Evolutionary conservation across 2,329 filamentous ascomycete species (phyloP).

Genomic region (Graphilbum ipis-grandicollis): DNA sequence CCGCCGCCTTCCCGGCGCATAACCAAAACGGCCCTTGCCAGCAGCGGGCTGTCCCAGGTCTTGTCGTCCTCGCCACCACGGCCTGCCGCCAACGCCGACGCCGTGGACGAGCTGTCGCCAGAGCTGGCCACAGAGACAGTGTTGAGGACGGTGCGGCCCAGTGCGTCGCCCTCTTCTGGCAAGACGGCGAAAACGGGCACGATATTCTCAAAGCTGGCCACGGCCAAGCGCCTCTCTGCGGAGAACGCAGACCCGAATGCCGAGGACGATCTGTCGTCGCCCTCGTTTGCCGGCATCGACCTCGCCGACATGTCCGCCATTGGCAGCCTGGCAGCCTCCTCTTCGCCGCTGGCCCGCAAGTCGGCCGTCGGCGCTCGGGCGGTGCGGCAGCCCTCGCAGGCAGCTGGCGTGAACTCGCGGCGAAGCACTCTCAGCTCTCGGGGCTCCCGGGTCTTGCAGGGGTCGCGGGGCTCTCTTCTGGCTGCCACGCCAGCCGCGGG

Average conservation of each 20-base stretch:
- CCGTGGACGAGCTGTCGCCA: slow-evolving; percentile 18
- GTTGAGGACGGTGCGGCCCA: no score
- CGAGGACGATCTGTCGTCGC: slow-evolving; percentile 15
- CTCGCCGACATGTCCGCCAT: background rate
- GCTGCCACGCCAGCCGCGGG: background rate
- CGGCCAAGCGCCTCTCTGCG: background rate
- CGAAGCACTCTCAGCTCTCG: background rate
- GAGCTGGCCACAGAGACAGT: slow-evolving; percentile 7
- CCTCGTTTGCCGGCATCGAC: slow-evolving; percentile 1
- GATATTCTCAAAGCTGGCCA: slow-evolving; percentile 1
- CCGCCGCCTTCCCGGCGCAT: background rate
- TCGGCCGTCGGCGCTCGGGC: slow-evolving; percentile 1
- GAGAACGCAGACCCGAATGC: slow-evolving; percentile 4
- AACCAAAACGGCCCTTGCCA: background rate
- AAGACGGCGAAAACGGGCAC: background rate
- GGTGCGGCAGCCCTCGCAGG: background rate
- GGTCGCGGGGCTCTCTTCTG: background rate
- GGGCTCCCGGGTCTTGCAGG: no score
- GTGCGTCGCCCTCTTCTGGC: no score
- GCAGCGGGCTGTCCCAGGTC: background rate
- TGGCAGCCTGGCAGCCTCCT: slow-evolving; percentile 2
- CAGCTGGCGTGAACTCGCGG: background rate
- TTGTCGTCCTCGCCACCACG: slow-evolving; percentile 1
- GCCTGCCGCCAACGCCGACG: slow-evolving; percentile 8
- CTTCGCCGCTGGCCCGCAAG: slow-evolving; percentile 8